Conservation (phyloP, 2,329 filamentous ascomycete species). For the Samsoniella hepiali region DNA sequence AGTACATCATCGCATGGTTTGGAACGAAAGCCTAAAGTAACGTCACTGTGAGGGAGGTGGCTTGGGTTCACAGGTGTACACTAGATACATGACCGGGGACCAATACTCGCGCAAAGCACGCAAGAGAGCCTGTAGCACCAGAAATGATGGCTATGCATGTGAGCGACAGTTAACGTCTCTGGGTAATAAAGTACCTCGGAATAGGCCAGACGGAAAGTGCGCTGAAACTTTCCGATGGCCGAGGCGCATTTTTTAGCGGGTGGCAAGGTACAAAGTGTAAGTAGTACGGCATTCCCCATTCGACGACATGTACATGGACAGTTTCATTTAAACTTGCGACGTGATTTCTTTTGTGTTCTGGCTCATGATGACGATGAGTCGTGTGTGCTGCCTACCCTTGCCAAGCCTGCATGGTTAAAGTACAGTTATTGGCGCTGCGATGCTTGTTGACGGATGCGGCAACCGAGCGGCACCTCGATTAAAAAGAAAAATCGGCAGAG, state of each 20-base stretch:
- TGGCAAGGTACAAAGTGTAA: neutral
- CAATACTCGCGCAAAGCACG: neutral
- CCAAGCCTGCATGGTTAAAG: neutral
- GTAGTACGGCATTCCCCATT: neutral
- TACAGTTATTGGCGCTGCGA: neutral
- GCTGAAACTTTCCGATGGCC: constrained; percentile 13
- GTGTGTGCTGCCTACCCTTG: neutral
- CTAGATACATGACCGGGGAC: too few relatives aligned
- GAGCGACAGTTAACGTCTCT: too few relatives aligned
- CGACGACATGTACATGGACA: too few relatives aligned
- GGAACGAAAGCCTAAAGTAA: neutral
- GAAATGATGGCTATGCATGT: too few relatives aligned
- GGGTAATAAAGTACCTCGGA: neutral
- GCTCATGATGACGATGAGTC: neutral
- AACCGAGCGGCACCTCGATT: neutral
- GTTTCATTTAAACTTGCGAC: too few relatives aligned
- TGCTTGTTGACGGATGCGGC: constrained; percentile 7
- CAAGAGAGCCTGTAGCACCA: neutral
- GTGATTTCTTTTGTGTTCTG: neutral
- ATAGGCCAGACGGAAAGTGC: neutral
- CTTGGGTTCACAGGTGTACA: neutral
- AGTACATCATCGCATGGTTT: neutral
- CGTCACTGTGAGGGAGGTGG: neutral
- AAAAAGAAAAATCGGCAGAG: neutral
- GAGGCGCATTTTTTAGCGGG: neutral